Conservation (phyloP, 2,329 filamentous ascomycete species). For the Talaromyces funiculosus region DNA sequence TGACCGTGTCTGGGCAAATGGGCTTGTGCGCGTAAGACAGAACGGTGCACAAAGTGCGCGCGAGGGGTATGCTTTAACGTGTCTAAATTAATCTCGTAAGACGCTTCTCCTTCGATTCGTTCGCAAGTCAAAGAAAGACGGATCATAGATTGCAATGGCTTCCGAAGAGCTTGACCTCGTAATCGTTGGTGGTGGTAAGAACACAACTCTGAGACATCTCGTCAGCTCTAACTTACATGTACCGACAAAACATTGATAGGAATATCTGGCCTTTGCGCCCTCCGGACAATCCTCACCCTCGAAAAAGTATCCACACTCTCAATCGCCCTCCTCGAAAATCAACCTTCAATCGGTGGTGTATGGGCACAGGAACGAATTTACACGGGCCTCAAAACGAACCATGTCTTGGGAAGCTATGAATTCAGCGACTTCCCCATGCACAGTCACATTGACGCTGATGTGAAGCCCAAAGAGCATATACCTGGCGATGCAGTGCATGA, state of each 20-base stretch:
- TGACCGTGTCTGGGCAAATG: neutral
- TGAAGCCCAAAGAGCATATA: slow-evolving; percentile 52
- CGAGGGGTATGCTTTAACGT: neutral
- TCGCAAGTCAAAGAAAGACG: neutral
- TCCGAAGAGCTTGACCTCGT: neutral
- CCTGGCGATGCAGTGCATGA: slow-evolving; percentile 51
- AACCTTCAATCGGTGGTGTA: slow-evolving; percentile 51
- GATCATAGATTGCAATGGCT: neutral
- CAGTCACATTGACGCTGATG: slow-evolving; percentile 43
- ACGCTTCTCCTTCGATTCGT: neutral
- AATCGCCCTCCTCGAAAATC: neutral
- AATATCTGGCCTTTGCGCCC: neutral
- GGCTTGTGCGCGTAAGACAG: neutral
- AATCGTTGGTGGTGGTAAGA: neutral
- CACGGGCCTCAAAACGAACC: slow-evolving; percentile 66
- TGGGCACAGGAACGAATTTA: slow-evolving; percentile 64
- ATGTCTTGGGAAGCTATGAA: slow-evolving; percentile 66
- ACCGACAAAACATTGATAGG: no score
- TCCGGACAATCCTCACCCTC: neutral
- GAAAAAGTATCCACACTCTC: neutral
- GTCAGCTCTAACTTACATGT: neutral
- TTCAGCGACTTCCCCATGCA: slow-evolving; percentile 69
- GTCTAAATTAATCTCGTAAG: neutral
- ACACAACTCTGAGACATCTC: neutral
- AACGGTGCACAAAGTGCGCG: neutral